phyloP scores from a whole-genome alignment of 768 basidiomycete species.

The Boletus fagicola region DNA sequence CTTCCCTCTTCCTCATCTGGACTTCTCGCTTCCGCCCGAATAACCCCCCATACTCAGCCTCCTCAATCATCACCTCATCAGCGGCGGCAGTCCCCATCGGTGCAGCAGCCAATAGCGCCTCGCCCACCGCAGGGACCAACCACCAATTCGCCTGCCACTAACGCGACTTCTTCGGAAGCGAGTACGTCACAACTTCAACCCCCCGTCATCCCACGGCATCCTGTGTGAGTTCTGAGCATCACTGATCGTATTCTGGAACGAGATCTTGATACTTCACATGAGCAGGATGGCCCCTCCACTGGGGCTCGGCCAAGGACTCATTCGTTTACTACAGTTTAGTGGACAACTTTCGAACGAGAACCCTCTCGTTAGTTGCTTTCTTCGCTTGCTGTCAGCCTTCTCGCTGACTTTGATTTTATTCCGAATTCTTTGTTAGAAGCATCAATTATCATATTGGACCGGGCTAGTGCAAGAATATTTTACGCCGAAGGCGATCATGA shows the following conservation, averaged over 20 bases:
- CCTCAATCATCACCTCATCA: slow-evolving; percentile 34
- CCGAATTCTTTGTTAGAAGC: slow-evolving; percentile 42
- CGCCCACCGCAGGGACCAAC: slow-evolving; percentile 33
- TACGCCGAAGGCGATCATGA: slow-evolving; percentile 66
- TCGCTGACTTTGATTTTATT: slow-evolving; percentile 5
- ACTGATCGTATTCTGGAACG: neutral
- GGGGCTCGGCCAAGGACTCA: slow-evolving; percentile 61
- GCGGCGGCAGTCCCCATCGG: slow-evolving; percentile 34
- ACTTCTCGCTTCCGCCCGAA: slow-evolving; percentile 29
- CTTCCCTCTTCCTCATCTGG: slow-evolving; percentile 34
- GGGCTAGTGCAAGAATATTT: slow-evolving; percentile 67
- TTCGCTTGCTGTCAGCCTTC: neutral
- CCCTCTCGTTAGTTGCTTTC: slow-evolving; percentile 37
- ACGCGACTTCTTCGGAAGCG: slow-evolving; percentile 28
- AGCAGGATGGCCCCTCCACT: slow-evolving; percentile 36
- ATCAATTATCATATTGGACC: slow-evolving; percentile 66
- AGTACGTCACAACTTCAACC: slow-evolving; percentile 35
- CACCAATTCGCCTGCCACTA: slow-evolving; percentile 23
- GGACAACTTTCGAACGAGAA: slow-evolving; percentile 57
- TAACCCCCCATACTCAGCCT: slow-evolving; percentile 36
- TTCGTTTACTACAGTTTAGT: slow-evolving; percentile 69
- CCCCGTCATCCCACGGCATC: slow-evolving; percentile 26
- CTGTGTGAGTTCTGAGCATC: slow-evolving; percentile 29
- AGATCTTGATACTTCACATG: slow-evolving; percentile 19
- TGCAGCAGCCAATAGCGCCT: slow-evolving; percentile 38